Evolutionary conservation across 228 moss, liverwort and hornwort species (phyloP).

Genomic region (Sphagnum magellanicum): DNA sequence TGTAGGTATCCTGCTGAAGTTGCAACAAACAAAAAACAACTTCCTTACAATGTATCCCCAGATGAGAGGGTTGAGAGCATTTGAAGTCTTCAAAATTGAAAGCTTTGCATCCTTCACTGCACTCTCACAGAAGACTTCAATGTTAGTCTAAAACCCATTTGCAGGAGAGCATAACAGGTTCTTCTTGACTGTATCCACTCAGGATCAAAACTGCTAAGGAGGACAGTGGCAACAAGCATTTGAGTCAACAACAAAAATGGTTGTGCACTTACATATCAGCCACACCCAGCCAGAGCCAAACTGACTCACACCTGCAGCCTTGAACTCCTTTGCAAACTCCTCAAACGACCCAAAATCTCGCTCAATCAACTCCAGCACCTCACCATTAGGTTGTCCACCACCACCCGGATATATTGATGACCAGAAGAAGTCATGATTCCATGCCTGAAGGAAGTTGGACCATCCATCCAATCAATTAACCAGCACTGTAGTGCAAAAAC

Average conservation of each 20-base stretch:
- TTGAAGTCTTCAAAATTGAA: constrained; percentile 73
- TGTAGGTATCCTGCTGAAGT: too few species aligned
- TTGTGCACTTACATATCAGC: constrained; percentile 54
- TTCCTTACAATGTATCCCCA: constrained; percentile 41
- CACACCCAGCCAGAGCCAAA: constrained; percentile 98
- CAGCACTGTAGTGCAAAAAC: background rate
- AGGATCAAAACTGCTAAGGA: background rate
- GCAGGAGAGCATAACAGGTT: too few species aligned
- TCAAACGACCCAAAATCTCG: constrained; percentile 69
- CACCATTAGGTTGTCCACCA: constrained; percentile 61
- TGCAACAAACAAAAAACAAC: too few species aligned
- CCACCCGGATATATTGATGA: constrained; percentile 66
- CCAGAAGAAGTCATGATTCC: constrained; percentile 98
- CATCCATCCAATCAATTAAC: background rate
- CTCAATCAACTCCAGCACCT: constrained; percentile 54
- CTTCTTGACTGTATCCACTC: background rate
- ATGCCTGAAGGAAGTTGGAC: constrained; percentile 26
- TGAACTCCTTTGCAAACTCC: constrained; percentile 57
- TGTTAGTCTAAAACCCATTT: too few species aligned
- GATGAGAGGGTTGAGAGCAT: constrained; percentile 79
- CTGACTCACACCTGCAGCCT: constrained; percentile 57
- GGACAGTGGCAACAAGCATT: constrained; percentile 5
- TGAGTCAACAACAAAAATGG: background rate
- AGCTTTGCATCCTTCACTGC: constrained; percentile 56
- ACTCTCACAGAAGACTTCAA: too few species aligned